Evolutionary conservation across 306 rosid species (phyloP), one percentile per base, ranked within the genome.

Genomic region (Boehmeria nivea): DNA sequence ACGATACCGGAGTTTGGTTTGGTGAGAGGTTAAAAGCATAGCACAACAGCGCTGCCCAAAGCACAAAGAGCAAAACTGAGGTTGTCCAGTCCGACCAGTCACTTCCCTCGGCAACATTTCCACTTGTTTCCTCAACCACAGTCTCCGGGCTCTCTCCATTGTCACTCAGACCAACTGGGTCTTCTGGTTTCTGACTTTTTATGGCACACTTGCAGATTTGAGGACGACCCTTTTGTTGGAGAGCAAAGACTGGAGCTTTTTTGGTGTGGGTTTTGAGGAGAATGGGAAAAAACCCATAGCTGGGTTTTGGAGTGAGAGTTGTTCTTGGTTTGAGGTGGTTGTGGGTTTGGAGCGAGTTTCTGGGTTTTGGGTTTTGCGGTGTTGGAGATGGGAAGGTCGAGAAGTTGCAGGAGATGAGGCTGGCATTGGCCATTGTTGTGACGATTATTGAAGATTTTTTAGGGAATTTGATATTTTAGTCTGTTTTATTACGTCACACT

Each of bases 31-130:
- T 68, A 73, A 68, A 78, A 48, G 78, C 87, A 55, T 91, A 91
- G 60, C 65, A 91, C 68, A 91, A 15, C 22, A 91, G 83, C 6
- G 60, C 93, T 42, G 71, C 85, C 98, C 98, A 91, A 46, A 91
- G 65, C 20, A 72, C 56, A 67, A 74, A 76, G 22, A 91, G 75
- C 70, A 91, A 66, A 68, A 82, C 71, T 34, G 98, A 91, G 53
- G 83, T 84, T 16, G 95, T 78, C 98, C 98, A 91, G 65, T 87
- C 79, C 58, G 95, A 78, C 98, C 98, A 91, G 66, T 84, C 77
- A 60, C 81, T 66, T 62, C 68, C 86, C n/a, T 59, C 65, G 14
- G 60, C 76, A 12, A 68, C 87, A 71, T 62, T 73, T 43, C 59
- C 76, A 8, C 74, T 72, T 0, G 71, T 69, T 1, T 68, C 64